Conservation (phyloP, 352 stramenopile species). For the Phytophthora agathidicida region DNA sequence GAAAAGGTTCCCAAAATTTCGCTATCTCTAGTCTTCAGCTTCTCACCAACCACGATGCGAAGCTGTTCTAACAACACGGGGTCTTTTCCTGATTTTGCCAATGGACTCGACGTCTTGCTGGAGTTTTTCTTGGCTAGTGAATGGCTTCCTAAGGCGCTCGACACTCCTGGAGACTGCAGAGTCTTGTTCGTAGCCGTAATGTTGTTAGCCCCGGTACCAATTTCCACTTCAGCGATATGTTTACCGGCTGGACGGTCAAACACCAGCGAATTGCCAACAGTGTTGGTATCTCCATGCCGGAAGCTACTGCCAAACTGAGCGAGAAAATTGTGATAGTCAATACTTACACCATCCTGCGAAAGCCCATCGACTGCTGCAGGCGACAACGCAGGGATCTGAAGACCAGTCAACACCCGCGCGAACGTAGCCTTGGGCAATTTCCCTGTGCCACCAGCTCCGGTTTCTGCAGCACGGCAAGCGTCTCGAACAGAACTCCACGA, state of each 20-base stretch:
- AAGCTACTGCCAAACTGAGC: slow-evolving; percentile 66
- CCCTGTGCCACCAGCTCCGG: slow-evolving; percentile 27
- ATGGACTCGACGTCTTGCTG: slow-evolving; percentile 19
- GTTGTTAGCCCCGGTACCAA: slow-evolving; percentile 22
- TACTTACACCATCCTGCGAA: slow-evolving; percentile 28
- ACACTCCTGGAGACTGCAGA: slow-evolving; percentile 57
- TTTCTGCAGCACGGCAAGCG: slow-evolving; percentile 53
- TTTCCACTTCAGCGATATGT: slow-evolving; percentile 15
- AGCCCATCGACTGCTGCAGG: slow-evolving; percentile 27
- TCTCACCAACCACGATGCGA: slow-evolving; percentile 66
- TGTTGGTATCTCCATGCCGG: slow-evolving; percentile 70
- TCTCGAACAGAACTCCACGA: slow-evolving; percentile 62
- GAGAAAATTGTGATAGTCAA: slow-evolving; percentile 77
- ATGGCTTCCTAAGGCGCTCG: slow-evolving; percentile 28
- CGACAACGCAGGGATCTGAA: slow-evolving; percentile 53
- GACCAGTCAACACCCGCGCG: slow-evolving; percentile 40
- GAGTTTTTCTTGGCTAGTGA: slow-evolving; percentile 7
- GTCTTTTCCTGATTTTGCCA: slow-evolving; percentile 20
- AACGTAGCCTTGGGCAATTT: slow-evolving; percentile 50
- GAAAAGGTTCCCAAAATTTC: slow-evolving; percentile 61
- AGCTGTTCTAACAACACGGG: slow-evolving; percentile 59
- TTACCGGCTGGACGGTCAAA: slow-evolving; percentile 35
- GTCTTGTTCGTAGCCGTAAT: slow-evolving; percentile 44
- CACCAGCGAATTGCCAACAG: slow-evolving; percentile 65
- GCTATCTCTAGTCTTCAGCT: slow-evolving; percentile 39